phyloP scores from a whole-genome alignment of 805 yeast species.

The Saturnispora ahearnii region DNA sequence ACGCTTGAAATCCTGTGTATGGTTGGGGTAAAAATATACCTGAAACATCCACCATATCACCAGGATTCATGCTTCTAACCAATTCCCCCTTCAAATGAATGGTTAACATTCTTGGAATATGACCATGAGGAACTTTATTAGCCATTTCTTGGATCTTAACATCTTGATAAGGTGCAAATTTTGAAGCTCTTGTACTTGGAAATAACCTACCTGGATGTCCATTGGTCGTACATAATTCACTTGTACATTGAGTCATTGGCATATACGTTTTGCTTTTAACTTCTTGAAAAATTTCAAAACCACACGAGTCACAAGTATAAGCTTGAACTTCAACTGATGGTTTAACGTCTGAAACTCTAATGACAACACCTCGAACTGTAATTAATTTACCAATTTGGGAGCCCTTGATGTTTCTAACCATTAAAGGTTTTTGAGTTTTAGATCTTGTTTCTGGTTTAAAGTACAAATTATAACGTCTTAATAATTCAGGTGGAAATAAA shows the following conservation, averaged over 20 bases:
- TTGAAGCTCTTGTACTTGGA: slow-evolving; percentile 92
- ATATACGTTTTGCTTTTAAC: slow-evolving; percentile 75
- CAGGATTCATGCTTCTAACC: slow-evolving; percentile 83
- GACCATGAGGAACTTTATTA: slow-evolving; percentile 96
- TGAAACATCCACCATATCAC: slow-evolving; percentile 87
- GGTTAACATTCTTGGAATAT: slow-evolving; percentile 81
- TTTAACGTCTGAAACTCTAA: slow-evolving; percentile 92
- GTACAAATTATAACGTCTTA: slow-evolving; percentile 79
- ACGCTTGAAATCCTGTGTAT: slow-evolving; percentile 89
- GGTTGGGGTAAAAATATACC: slow-evolving; percentile 94
- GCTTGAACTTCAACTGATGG: slow-evolving; percentile 89
- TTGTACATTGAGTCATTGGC: slow-evolving; percentile 83
- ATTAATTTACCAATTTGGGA: slow-evolving; percentile 74
- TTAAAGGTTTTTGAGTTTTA: slow-evolving; percentile 47
- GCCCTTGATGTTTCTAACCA: slow-evolving; percentile 89
- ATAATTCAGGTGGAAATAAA: slow-evolving; percentile 75
- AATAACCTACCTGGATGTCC: slow-evolving; percentile 81
- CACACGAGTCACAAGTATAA: slow-evolving; percentile 96
- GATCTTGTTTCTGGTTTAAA: slow-evolving; percentile 63
- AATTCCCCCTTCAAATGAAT: slow-evolving; percentile 88
- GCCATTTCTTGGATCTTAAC: slow-evolving; percentile 91
- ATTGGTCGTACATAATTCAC: slow-evolving; percentile 68
- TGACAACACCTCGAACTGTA: slow-evolving; percentile 88
- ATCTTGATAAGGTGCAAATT: slow-evolving; percentile 91
- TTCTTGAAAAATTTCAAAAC: slow-evolving; percentile 93